phyloP scores from a whole-genome alignment of 768 basidiomycete genomes.

The Tylopilus cervinicoccineus region DNA sequence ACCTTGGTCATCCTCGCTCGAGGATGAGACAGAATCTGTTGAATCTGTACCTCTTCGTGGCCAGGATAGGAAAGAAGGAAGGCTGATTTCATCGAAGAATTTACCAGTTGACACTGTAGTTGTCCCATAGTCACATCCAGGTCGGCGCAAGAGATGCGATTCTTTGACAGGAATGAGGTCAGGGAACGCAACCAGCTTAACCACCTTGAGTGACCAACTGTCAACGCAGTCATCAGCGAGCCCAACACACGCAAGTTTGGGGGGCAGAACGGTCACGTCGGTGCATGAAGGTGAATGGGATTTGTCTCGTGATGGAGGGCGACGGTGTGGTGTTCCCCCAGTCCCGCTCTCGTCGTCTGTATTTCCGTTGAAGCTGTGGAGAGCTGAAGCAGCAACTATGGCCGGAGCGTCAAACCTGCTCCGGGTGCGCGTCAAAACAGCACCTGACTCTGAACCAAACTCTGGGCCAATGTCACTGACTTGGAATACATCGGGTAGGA shows the following conservation, averaged over 20 bases:
- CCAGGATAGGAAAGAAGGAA: constrained; percentile 23
- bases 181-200: constrained; percentile 74
- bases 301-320: constrained; percentile 31
- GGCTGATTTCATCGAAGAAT: constrained; percentile 10
- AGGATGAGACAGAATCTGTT: constrained; percentile 26
- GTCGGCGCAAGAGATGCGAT: constrained; percentile 4
- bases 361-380: constrained; percentile 4
- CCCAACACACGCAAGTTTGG: constrained; percentile 75
- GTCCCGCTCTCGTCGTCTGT: constrained; percentile 2
- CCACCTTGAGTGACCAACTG: constrained; percentile 71
- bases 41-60: constrained; percentile 20
- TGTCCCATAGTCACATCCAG: constrained; percentile 2
- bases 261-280: constrained; percentile 60
- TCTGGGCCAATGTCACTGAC: constrained; percentile 28
- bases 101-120: constrained; percentile 3
- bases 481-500: constrained; percentile 28
- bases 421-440: constrained; percentile 48
- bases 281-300: constrained; percentile 53
- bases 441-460: constrained; percentile 33
- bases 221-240: constrained; percentile 65
- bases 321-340: constrained; percentile 6
- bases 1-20: constrained; percentile 42
- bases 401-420: constrained; percentile 35
- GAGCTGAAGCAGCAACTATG: constrained; percentile 8
- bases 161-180: constrained; percentile 51